Evolutionary conservation across 495 filamentous ascomycete genomes (phyloP), one percentile per base, ranked within the genome.

Genomic region (Diplogelasinospora grovesii): DNA sequence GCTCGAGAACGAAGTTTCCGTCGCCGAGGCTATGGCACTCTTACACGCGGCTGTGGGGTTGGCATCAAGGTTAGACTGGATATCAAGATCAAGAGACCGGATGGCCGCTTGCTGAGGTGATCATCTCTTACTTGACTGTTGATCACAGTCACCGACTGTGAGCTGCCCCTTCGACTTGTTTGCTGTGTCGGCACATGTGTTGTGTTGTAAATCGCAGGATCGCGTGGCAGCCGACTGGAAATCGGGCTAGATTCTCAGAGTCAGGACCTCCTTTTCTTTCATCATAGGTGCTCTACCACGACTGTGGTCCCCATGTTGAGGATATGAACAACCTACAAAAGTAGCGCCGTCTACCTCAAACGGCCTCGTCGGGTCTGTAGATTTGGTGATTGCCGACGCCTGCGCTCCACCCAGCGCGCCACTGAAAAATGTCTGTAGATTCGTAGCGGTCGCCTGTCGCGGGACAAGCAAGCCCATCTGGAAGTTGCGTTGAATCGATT

Each of bases 341-440:
- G 63, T 71, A 40, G 66, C 45, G 1, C 67, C 66, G 14, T 66
- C 54, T 3, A 73, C 69, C 30, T 50, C 62, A 46, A 70, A 75
- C 9, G 68, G 69, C 21, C 63, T 46, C 24, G 52, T 40, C 8
- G 56, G 33, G 36, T 70, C 58, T 1, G 50, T 58, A 0, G 67
- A 66, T 31, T 60, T 50, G 8, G 47, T 63, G 38, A 60, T 66
- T 26, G 56, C 45, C 18, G 53, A 43, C 11, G 53, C 49, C 8
- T 28, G 37, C 6, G 41, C 38, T 4, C 45, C 56, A 26, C 59
- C 57, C 19, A 61, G 30, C 11, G 42, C 32, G 21, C 46, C 44
- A 9, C 25, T 36, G 33, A 63, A 63, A n/a, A n/a, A n/a, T 1
- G 36, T 15, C 36, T 61, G 52, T 2, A 64, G 44, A 21, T 59